Evolutionary conservation across 768 basidiomycete genomes (phyloP).

Genomic region (Cytidiella melzeri): DNA sequence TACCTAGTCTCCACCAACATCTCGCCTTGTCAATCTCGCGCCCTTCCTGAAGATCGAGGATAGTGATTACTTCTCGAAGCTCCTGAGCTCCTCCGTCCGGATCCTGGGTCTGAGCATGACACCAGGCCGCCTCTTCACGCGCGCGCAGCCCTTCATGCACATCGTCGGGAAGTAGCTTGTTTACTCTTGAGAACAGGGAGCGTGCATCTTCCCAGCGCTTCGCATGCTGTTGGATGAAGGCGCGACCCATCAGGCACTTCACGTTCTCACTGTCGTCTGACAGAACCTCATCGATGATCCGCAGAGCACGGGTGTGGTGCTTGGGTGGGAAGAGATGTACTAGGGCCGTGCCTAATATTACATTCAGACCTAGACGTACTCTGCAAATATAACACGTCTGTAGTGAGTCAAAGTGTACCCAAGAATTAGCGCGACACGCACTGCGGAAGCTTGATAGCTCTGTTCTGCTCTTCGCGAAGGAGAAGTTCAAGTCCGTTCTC

Average conservation of each 20-base stretch:
- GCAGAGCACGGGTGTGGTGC: conserved; percentile 74
- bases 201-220: conserved; percentile 66
- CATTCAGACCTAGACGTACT: conserved; percentile 60
- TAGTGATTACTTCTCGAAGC: conserved; percentile 42
- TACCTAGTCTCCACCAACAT: conserved; percentile 82
- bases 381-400: conserved; percentile 32
- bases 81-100: conserved; percentile 39
- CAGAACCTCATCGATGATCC: conserved; percentile 70
- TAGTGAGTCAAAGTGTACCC: too few relatives aligned
- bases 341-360: conserved; percentile 66
- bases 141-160: conserved; percentile 51
- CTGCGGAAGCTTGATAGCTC: conserved; percentile 48
- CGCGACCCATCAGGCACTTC: conserved; percentile 66
- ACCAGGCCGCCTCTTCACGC: conserved; percentile 84
- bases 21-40: conserved; percentile 60
- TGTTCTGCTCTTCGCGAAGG: conserved; percentile 45
- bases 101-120: conserved; percentile 49
- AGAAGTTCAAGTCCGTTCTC: conserved; percentile 65
- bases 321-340: conserved; percentile 87
- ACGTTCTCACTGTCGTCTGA: conserved; percentile 54
- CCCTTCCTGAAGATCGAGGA: conserved; percentile 39
- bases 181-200: conserved; percentile 53
- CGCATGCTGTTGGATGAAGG: conserved; percentile 60
- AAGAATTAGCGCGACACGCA: conserved; percentile 31
- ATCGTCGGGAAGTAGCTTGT: conserved; percentile 40